Evolutionary conservation across 2,329 filamentous ascomycete species (phyloP).

Genomic region (Penicillium hesseltinei): DNA sequence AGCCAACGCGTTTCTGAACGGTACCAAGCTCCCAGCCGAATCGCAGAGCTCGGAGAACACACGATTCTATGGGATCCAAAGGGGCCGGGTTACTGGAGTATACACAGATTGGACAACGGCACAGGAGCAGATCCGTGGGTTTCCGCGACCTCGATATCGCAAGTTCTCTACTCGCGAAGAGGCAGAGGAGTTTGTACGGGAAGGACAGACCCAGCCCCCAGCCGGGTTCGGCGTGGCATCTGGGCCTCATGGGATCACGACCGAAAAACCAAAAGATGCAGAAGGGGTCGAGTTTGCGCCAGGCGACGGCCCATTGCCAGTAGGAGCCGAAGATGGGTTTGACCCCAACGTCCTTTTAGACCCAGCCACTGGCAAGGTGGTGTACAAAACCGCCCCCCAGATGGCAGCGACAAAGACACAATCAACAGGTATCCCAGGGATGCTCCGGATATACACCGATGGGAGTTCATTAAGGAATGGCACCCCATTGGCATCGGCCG

Average conservation of each 20-base stretch:
- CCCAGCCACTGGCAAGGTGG: constrained; percentile 52
- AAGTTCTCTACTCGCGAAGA: constrained; percentile 67
- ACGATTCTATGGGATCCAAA: constrained; percentile 61
- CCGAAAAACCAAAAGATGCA: constrained; percentile 44
- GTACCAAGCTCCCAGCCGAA: constrained; percentile 50
- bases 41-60: constrained; percentile 40
- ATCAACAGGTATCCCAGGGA: constrained; percentile 46
- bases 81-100: constrained; percentile 58
- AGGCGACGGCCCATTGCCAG: constrained; percentile 56
- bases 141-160: constrained; percentile 66
- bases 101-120: constrained; percentile 69
- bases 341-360: constrained; percentile 59
- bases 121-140: constrained; percentile 69
- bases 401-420: constrained; percentile 48
- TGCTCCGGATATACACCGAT: constrained; percentile 63
- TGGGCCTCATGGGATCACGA: constrained; percentile 39
- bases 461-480: constrained; percentile 63
- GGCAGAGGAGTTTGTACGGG: constrained; percentile 71
- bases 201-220: constrained; percentile 34
- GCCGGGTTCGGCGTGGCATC: constrained; percentile 34
- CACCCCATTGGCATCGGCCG: constrained; percentile 53
- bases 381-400: constrained; percentile 55
- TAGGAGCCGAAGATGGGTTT: constrained; percentile 60
- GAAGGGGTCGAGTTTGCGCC: constrained; percentile 48
- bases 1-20: constrained; percentile 73